These are phyloP conservation scores for Aspergillus novofumigatus DNA, from an alignment of 2,329 filamentous ascomycete genomes.

Conservation along the genomic window DNA sequence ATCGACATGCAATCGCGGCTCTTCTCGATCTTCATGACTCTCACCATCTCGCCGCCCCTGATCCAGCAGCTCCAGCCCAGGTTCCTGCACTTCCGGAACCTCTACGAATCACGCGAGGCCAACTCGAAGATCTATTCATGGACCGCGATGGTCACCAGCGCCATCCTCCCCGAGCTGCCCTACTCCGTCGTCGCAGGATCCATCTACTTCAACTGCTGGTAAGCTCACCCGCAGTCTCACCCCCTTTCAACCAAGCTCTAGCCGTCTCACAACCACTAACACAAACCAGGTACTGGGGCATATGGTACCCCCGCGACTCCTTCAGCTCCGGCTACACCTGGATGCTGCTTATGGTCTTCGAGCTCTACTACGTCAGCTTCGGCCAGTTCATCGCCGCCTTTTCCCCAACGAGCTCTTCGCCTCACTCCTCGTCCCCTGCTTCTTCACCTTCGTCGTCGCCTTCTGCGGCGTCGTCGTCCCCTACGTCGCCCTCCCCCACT, in stretches of 20 bases:
- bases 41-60: conserved; percentile 69
- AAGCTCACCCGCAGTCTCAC: conserved; percentile 13
- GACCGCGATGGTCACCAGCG: conserved; percentile 64
- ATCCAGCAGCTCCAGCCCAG: conserved; percentile 74
- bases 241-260: background rate
- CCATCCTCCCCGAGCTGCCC: conserved; percentile 65
- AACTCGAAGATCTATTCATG: conserved; percentile 79
- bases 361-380: conserved; percentile 62
- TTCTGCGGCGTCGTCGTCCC: conserved; percentile 76
- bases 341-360: conserved; percentile 62
- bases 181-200: conserved; percentile 63
- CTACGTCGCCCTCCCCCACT: conserved; percentile 56
- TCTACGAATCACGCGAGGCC: conserved; percentile 69
- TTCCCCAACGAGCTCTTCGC: conserved; percentile 62
- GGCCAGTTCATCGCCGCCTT: conserved; percentile 66
- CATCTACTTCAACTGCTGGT: conserved; percentile 64
- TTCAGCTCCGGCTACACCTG: conserved; percentile 61
- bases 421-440: conserved; percentile 62
- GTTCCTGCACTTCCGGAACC: conserved; percentile 60
- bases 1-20: conserved; percentile 67
- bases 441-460: conserved; percentile 65
- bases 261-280: background rate
- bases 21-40: conserved; percentile 72
- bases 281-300: conserved; percentile 47
- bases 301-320: conserved; percentile 51